Conservation (phyloP, 73 alveolate species). For the Tetrahymena thermophila region DNA sequence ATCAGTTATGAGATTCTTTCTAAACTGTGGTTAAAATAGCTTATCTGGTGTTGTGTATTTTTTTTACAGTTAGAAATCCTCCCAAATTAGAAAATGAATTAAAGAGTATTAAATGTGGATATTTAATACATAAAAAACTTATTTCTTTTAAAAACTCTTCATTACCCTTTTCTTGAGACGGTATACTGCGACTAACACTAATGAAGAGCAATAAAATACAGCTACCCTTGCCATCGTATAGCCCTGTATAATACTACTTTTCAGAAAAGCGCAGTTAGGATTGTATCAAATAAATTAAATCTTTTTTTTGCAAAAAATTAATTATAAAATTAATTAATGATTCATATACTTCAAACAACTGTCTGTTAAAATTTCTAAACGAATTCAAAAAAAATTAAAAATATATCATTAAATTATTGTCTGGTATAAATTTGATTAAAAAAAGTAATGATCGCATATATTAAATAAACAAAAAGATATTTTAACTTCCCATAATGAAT, state of each 20-base stretch:
- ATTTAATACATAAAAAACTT: neutral
- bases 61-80: neutral
- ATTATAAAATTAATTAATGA: neutral
- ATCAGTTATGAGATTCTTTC: neutral
- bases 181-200: neutral
- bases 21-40: neutral
- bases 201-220: neutral
- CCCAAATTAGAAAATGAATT: neutral
- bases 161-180: neutral
- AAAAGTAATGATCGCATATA: too few species aligned
- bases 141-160: neutral
- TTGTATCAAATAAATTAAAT: neutral
- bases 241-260: neutral
- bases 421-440: too few species aligned
- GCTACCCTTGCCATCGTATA: constrained; percentile 3
- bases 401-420: neutral
- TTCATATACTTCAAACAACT: neutral
- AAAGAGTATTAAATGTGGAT: neutral
- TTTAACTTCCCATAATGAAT: too few species aligned
- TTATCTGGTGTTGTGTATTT: neutral
- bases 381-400: neutral
- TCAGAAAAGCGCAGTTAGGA: neutral
- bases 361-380: neutral
- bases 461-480: too few species aligned
- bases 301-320: neutral